phyloP scores from a whole-genome alignment of 1,284 basidiomycete genomes.

The Microbotryum saponariae region DNA sequence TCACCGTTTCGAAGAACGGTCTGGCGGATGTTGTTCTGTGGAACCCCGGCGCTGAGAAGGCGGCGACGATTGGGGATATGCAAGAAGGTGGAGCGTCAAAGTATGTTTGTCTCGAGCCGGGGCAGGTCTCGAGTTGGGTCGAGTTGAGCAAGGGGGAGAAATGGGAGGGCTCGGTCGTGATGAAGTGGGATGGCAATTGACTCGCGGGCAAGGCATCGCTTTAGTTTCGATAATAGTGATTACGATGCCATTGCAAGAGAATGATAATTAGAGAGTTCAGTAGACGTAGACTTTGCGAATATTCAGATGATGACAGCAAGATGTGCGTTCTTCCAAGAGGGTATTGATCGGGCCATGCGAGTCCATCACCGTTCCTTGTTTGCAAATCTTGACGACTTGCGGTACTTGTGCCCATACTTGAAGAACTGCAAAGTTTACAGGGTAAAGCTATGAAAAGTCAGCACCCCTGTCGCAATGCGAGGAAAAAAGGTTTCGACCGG shows the following conservation, averaged over 20 bases:
- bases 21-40: slow-evolving; percentile 37
- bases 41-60: slow-evolving; percentile 42
- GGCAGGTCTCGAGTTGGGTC: slow-evolving; percentile 37
- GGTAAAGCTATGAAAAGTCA: background rate
- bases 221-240: background rate
- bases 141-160: slow-evolving; percentile 35
- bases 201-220: background rate
- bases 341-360: too few relatives aligned
- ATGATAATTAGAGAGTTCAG: too few relatives aligned
- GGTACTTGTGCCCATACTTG: slow-evolving; percentile 15
- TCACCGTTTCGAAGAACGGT: slow-evolving; percentile 31
- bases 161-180: slow-evolving; percentile 30
- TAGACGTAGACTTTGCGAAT: too few relatives aligned
- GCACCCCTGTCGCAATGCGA: background rate
- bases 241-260: too few relatives aligned
- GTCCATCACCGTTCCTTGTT: too few relatives aligned
- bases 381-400: too few relatives aligned
- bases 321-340: too few relatives aligned
- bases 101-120: slow-evolving; percentile 43
- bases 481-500: background rate
- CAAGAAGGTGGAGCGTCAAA: slow-evolving; percentile 38
- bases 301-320: too few relatives aligned
- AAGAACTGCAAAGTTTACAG: slow-evolving; percentile 14
- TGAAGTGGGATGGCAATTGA: slow-evolving; percentile 11
- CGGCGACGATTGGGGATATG: slow-evolving; percentile 40